These are phyloP conservation scores for Phytophthora multivora DNA, from an alignment of 352 stramenopile genomes.

Conservation along the genomic window DNA sequence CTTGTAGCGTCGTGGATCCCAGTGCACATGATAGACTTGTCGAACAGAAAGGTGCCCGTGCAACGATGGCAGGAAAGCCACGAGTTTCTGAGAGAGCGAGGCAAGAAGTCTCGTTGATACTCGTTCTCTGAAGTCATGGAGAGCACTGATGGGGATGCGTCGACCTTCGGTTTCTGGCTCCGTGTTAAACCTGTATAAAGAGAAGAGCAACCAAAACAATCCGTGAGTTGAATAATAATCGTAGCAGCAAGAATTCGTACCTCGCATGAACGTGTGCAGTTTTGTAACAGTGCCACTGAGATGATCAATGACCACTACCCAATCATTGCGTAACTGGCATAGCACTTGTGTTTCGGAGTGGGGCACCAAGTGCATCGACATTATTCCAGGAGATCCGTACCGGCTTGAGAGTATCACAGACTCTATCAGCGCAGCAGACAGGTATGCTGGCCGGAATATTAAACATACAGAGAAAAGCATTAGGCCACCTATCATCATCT, in stretches of 20 bases:
- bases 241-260: constrained; percentile 22
- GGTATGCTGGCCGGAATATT: constrained; percentile 20
- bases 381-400: constrained; percentile 37
- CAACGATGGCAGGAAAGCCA: constrained; percentile 68
- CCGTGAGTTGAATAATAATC: not conserved
- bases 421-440: constrained; percentile 35
- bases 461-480: constrained; percentile 6
- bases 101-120: constrained; percentile 22
- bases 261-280: constrained; percentile 61
- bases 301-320: constrained; percentile 65
- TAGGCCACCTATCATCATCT: not conserved
- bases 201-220: not conserved
- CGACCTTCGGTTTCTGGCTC: constrained; percentile 25
- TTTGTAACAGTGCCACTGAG: constrained; percentile 44
- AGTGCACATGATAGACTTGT: constrained; percentile 56
- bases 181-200: constrained; percentile 14
- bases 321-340: constrained; percentile 76
- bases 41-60: constrained; percentile 45
- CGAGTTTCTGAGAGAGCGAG: constrained; percentile 40
- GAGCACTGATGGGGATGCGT: constrained; percentile 38
- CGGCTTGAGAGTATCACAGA: constrained; percentile 35
- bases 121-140: constrained; percentile 27
- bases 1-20: constrained; percentile 42
- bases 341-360: constrained; percentile 48
- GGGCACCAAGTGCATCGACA: constrained; percentile 47